Evolutionary conservation across 139 green algal genomes (phyloP).

Genomic region (Chlamydomonas incerta): DNA sequence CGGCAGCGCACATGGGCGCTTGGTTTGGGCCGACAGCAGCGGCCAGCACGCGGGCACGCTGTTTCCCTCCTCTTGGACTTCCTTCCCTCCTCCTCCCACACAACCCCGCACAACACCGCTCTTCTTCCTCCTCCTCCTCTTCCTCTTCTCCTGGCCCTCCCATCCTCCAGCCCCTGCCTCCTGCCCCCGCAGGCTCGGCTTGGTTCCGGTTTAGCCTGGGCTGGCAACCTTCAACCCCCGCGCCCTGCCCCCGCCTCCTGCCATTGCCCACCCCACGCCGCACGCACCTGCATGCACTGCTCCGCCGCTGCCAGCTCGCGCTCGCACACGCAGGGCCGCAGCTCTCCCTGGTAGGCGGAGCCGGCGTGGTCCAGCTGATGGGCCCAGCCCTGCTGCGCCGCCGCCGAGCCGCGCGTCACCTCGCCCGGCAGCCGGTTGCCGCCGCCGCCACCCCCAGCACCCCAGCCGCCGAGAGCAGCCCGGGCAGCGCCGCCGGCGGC

Average conservation of each 20-base stretch:
- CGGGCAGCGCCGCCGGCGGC: too few relatives aligned
- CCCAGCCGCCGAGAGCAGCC: too few relatives aligned
- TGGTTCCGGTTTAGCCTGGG: too few relatives aligned
- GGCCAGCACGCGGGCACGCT: neutral
- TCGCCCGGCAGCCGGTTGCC: neutral
- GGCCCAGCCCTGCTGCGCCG: neutral
- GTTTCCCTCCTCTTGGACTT: too few relatives aligned
- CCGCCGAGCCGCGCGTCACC: neutral
- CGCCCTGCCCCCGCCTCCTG: neutral
- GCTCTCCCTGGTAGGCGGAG: neutral
- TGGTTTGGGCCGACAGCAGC: neutral
- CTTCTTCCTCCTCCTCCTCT: too few relatives aligned
- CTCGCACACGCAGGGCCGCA: slow-evolving; percentile 33
- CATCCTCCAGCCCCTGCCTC: too few relatives aligned
- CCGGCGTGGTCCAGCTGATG: slow-evolving; percentile 35
- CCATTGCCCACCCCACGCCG: neutral
- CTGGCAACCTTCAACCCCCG: neutral
- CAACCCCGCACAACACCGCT: neutral
- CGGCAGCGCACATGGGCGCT: neutral
- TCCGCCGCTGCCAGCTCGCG: slow-evolving; percentile 35
- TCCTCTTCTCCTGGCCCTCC: too few relatives aligned
- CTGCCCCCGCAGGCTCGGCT: too few relatives aligned
- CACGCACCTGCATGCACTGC: slow-evolving; percentile 29
- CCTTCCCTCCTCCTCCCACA: neutral
- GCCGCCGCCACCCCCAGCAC: too few relatives aligned